A percentile compares a stretch with the other conserved stretches of the same genome.
These are phyloP conservation scores for Russula sp. DNA, from an alignment of 768 basidiomycete species.

Conservation along the genomic window DNA sequence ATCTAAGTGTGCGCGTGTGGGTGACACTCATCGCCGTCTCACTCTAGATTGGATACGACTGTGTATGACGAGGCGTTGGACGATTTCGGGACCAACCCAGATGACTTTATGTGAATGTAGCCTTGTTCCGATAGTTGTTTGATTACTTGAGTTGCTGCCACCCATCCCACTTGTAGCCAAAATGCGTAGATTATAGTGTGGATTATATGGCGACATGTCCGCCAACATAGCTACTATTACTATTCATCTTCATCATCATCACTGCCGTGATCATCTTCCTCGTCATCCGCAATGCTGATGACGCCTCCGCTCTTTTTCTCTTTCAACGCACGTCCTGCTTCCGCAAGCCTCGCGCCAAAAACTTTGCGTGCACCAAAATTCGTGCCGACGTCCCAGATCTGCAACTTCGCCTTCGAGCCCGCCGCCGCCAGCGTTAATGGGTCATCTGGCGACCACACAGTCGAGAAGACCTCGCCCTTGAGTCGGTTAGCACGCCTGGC, in stretches of 20 bases:
- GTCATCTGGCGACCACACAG: conserved; percentile 89
- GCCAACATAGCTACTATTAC: conserved; percentile 21
- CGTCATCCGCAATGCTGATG: conserved; percentile 61
- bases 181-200: conserved; percentile 14
- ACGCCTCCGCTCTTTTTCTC: conserved; percentile 65
- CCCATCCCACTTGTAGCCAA: conserved; percentile 7
- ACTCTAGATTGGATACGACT: conserved; percentile 63
- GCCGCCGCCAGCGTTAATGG: conserved; percentile 91
- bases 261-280: conserved; percentile 57
- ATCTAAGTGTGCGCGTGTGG: neutral
- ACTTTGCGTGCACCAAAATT: conserved; percentile 79
- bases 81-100: conserved; percentile 68
- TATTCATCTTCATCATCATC: conserved; percentile 42
- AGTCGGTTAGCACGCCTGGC: conserved; percentile 2
- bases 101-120: conserved; percentile 83
- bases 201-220: neutral
- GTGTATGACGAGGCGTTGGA: conserved; percentile 87
- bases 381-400: conserved; percentile 91
- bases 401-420: conserved; percentile 89
- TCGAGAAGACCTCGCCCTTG: conserved; percentile 95
- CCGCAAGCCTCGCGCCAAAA: conserved; percentile 70
- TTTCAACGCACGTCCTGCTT: conserved; percentile 61
- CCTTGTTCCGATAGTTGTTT: conserved; percentile 11
- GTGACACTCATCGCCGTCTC: conserved; percentile 19
- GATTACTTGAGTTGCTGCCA: conserved; percentile 4